Evolutionary conservation across 2,329 filamentous ascomycete species (phyloP), one percentile per base, ranked within the genome.

Genomic region (Hypoxylon sp.): DNA sequence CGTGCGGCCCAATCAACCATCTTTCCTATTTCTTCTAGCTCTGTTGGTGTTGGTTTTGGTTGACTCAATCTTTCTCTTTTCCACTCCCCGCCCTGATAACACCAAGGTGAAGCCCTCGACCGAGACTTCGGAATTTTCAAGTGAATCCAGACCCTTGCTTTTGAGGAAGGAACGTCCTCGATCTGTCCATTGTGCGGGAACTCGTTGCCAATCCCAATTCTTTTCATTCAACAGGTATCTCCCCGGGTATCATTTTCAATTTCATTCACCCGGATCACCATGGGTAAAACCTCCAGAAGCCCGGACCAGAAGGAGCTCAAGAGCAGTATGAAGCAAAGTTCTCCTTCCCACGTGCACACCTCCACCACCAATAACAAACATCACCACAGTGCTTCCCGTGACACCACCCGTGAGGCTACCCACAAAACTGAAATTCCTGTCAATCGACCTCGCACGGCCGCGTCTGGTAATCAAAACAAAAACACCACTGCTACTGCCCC

Each of bases 351-450:
- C 52, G 21, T 36, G 50, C 28, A 34, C 52, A 14, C 50, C 57
- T 34, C 28, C n/a, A 51, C 10, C n/a, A 4, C 17, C 49, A 51
- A 36, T 11, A n/a, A 48, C 5, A 58, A 32, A 36, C 43, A 49
- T 30, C 21, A 23, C 43, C 21, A 13, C 55, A 23, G 7, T 36
- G 23, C 14, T 41, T 13, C n/a, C 43, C 11, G 21, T 21, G 19
- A 48, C 52, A 46, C 19, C 25, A 13, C n/a, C 43, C 11, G 21
- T 21, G 19, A 48, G 10, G 32, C 46, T 28, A 17, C 46, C 23
- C 46, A 30, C 46, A 52, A 48, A 32, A 51, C 64, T 21, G 52
- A 67, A 19, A 53, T 51, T 13, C 60, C 59, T 19, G 53, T 30
- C 1, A 28, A 28, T n/a, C 49, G 36, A 19, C 34, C 53, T 38